phyloP scores from a whole-genome alignment of 164 flowering plant species.

The Piper longum region DNA sequence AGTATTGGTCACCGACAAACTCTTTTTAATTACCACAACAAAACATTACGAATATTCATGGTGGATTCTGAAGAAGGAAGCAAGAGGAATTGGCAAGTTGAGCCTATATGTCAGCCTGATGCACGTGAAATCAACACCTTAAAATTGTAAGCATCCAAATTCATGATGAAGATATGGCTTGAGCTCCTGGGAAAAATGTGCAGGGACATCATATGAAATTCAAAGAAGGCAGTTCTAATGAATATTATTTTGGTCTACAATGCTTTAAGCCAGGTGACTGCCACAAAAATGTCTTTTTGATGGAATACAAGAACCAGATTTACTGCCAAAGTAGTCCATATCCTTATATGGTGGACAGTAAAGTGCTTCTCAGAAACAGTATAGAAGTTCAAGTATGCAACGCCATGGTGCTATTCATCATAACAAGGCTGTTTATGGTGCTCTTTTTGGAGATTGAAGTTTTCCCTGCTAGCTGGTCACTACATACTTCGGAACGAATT shows the following conservation, averaged over 20 bases:
- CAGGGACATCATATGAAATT: neutral
- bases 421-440: neutral
- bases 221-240: neutral
- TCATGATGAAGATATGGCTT: neutral
- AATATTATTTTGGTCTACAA: too few species aligned
- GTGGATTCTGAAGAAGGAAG: conserved; percentile 17
- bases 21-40: conserved; percentile 44
- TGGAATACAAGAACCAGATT: neutral
- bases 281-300: neutral
- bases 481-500: neutral
- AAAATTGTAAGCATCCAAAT: neutral
- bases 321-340: neutral
- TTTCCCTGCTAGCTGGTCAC: neutral
- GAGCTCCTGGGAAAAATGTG: neutral
- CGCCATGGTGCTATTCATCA: neutral
- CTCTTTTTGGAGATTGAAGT: neutral
- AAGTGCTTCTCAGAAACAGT: neutral
- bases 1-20: conserved; percentile 81
- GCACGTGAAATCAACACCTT: conserved; percentile 10
- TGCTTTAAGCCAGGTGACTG: neutral
- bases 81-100: conserved; percentile 43
- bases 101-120: conserved; percentile 22
- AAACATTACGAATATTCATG: conserved; percentile 39
- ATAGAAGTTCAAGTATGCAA: neutral
- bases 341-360: neutral